A percentile compares a stretch with the other conserved stretches of the same genome.
Evolutionary conservation across 2,329 filamentous ascomycete species (phyloP).

Genomic region (Pseudogymnoascus sp.): DNA sequence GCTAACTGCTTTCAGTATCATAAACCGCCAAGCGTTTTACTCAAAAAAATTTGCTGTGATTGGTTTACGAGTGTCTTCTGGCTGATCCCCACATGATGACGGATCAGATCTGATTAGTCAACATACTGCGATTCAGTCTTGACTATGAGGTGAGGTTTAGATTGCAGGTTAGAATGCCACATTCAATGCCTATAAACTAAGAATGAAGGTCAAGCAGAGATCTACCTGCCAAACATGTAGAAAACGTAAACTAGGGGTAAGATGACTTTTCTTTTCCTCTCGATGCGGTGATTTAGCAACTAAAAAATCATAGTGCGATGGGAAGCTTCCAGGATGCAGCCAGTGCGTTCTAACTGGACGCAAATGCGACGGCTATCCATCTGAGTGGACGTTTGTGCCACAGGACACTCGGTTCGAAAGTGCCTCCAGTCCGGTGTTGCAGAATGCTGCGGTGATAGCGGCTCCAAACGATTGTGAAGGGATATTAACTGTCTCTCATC

Average conservation of each 20-base stretch:
- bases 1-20: not conserved
- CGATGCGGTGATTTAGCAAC: conserved; percentile 9
- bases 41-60: not conserved
- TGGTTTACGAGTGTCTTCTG: not conserved
- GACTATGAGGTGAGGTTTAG: not conserved
- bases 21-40: not conserved
- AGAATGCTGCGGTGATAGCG: too few species aligned
- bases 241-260: not conserved
- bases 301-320: conserved; percentile 19
- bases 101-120: not conserved
- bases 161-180: not conserved
- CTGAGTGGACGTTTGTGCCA: conserved; percentile 18
- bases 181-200: not conserved
- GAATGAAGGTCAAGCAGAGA: not conserved
- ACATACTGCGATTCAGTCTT: not conserved
- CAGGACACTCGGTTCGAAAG: conserved; percentile 1
- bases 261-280: not conserved
- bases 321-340: conserved; percentile 21
- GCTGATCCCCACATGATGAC: not conserved
- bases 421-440: not conserved
- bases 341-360: conserved; percentile 21
- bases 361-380: conserved; percentile 21
- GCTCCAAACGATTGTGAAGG: not conserved
- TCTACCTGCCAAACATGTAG: not conserved
- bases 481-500: not conserved